Base-by-base conservation (phyloP, 768 basidiomycete species). In the Austroboletus eburneus region DNA sequence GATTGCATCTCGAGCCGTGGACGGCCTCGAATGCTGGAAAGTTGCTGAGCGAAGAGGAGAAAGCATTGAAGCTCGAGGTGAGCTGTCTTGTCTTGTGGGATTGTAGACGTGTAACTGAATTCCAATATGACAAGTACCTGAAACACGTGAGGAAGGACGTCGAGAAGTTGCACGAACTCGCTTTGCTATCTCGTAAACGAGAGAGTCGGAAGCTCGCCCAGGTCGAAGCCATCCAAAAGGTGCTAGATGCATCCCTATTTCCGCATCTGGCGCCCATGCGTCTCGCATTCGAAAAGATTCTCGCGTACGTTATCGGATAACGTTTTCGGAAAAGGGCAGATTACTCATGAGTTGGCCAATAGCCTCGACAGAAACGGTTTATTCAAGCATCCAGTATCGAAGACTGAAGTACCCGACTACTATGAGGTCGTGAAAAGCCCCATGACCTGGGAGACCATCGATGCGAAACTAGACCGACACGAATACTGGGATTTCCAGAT, bases 1-100 rank as follows among this genome's bases (percentile, higher is more conserved):
- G 96, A 43, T 63, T 99, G 47, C 93, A 99, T 69, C 72, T 98
- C 22, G 95, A 99, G 70, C 95, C 96, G 1, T 98, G 96, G 96
- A 97, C 94, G 1, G 90, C 91, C 3, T 81, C 77, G 34, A 76
- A 81, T 16, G 74, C 75, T 6, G 70, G 70, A 7, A 79, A 79
- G 54, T 63, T 78, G 24, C 76, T 90, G 57, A 89, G 82, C 4
- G 89, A 93, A 17, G 85, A 87, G 50, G 91, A 96, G 51, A 91
- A 87, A 66, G 65, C 72, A 9, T 75, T 81, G 72, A 92, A 90
- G 58, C 76, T 96, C 18, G 82, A 89, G 67, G 93, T 91, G 45
- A n/a, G n/a, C n/a, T 7, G 30, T 32, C 4, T 13, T 14, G 83
- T 56, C 54, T 14, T 4, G 16, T 41, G 10, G 5, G 14, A 25